These are phyloP conservation scores for Tulasnella sp. DNA, from an alignment of 768 basidiomycete genomes.

Conservation along the genomic window DNA sequence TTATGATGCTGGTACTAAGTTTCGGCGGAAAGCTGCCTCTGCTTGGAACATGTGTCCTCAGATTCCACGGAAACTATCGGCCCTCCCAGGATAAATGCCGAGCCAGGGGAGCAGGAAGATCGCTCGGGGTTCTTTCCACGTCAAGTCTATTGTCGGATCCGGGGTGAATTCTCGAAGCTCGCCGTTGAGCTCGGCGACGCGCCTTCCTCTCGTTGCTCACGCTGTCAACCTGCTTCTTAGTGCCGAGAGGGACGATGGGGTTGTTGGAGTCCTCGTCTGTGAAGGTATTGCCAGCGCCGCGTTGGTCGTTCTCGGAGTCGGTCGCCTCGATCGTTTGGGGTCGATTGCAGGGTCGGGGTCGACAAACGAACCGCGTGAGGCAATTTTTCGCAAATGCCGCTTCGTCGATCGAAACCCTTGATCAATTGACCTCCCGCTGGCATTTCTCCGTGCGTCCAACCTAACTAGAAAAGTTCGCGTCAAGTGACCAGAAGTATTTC, in stretches of 20 bases:
- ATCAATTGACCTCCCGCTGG: no score
- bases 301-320: not conserved
- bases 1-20: not conserved
- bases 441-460: not conserved
- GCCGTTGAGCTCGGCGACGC: not conserved
- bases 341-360: not conserved
- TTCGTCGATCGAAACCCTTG: not conserved
- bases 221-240: not conserved
- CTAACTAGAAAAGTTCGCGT: not conserved
- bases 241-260: not conserved
- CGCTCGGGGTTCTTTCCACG: not conserved
- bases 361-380: not conserved
- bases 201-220: not conserved
- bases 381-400: not conserved
- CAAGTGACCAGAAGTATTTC: constrained; percentile 1
- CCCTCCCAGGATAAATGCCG: not conserved
- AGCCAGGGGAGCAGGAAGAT: not conserved
- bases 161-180: constrained; percentile 1
- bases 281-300: not conserved
- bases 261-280: not conserved
- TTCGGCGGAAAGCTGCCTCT: not conserved
- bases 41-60: not conserved
- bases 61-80: not conserved
- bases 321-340: not conserved
- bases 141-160: not conserved